Evolutionary conservation across 2,329 filamentous ascomycete species (phyloP).

Genomic region (Triangularia verruculosa): DNA sequence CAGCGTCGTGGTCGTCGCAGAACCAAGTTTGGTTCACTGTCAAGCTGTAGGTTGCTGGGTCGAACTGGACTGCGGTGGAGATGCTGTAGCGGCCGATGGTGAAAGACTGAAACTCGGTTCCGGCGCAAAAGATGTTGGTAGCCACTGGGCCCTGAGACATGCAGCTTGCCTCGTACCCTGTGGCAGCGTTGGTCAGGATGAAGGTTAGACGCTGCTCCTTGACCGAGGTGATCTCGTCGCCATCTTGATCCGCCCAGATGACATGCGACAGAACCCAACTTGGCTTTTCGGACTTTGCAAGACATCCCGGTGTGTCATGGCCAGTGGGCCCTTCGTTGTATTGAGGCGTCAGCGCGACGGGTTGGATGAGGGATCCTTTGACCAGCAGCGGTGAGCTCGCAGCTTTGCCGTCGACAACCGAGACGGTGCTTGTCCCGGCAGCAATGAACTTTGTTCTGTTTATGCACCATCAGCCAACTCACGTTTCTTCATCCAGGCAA

Average conservation of each 20-base stretch:
- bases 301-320: constrained; percentile 25
- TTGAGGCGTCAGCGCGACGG: constrained; percentile 25
- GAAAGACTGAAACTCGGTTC: constrained; percentile 17
- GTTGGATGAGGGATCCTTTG: constrained; percentile 23
- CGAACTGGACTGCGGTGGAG: constrained; percentile 22
- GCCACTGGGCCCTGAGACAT: constrained; percentile 12
- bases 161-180: constrained; percentile 28
- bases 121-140: constrained; percentile 14
- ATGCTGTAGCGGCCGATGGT: constrained; percentile 21
- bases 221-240: constrained; percentile 11
- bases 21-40: constrained; percentile 30
- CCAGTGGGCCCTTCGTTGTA: constrained; percentile 26
- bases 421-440: neutral
- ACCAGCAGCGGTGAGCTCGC: constrained; percentile 24
- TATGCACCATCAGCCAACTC: neutral
- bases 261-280: constrained; percentile 24
- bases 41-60: constrained; percentile 19
- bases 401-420: neutral
- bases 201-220: constrained; percentile 23
- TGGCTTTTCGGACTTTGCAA: constrained; percentile 17
- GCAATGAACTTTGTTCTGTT: neutral
- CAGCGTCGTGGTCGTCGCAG: constrained; percentile 26
- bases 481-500: neutral
- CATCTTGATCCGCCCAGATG: constrained; percentile 24
- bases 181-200: constrained; percentile 25